phyloP scores from a whole-genome alignment of 495 filamentous ascomycete genomes.

The Lasiosphaeria miniovina region DNA sequence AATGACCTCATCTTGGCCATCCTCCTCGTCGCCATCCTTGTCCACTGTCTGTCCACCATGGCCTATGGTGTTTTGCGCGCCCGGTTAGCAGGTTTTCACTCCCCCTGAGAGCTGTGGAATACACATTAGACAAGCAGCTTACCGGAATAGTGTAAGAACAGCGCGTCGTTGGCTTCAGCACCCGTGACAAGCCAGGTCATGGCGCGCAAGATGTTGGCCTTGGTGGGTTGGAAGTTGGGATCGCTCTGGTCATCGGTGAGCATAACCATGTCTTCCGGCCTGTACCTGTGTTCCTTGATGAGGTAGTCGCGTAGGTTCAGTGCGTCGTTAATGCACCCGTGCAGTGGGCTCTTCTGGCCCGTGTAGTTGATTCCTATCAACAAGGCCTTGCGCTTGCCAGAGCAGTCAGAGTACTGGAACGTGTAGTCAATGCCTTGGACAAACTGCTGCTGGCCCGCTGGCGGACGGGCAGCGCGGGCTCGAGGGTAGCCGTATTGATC shows the following conservation, averaged over 20 bases:
- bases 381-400: slow-evolving; percentile 80
- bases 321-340: slow-evolving; percentile 93
- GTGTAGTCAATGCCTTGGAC: slow-evolving; percentile 49
- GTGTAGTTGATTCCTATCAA: slow-evolving; percentile 97
- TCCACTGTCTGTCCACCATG: slow-evolving; percentile 50
- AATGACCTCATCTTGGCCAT: slow-evolving; percentile 94
- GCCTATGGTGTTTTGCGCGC: slow-evolving; percentile 19
- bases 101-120: not conserved
- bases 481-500: slow-evolving; percentile 41
- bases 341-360: slow-evolving; percentile 75
- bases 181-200: slow-evolving; percentile 47
- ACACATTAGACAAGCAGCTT: slow-evolving; percentile 20
- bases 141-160: slow-evolving; percentile 65
- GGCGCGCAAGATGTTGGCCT: slow-evolving; percentile 49
- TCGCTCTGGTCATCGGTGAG: slow-evolving; percentile 47
- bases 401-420: slow-evolving; percentile 88
- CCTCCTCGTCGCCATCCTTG: slow-evolving; percentile 72
- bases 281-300: slow-evolving; percentile 68
- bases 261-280: slow-evolving; percentile 51
- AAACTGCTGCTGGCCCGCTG: slow-evolving; percentile 41
- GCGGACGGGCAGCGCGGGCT: slow-evolving; percentile 38
- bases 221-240: slow-evolving; percentile 43
- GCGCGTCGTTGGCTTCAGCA: slow-evolving; percentile 47
- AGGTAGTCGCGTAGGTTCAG: slow-evolving; percentile 86
- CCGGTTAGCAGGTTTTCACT: not conserved